These are phyloP conservation scores for Diaporthe sp. DNA, from an alignment of 2,329 filamentous ascomycete genomes.

Conservation along the genomic window DNA sequence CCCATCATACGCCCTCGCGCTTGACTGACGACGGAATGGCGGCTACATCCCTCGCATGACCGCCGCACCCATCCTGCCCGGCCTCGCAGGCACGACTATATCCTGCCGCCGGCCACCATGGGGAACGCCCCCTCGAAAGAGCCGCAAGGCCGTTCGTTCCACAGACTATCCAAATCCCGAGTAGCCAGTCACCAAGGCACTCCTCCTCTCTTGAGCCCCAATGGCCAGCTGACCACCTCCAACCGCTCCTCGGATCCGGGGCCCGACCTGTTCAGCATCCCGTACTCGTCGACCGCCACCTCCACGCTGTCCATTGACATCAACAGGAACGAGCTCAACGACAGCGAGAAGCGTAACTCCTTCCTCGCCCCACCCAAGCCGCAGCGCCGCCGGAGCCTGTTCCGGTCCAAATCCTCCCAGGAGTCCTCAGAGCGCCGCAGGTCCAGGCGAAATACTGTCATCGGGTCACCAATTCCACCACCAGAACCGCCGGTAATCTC, in stretches of 20 bases:
- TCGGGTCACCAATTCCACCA: conserved; percentile 37
- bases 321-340: conserved; percentile 38
- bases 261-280: conserved; percentile 31
- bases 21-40: conserved; percentile 34
- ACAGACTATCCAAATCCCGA: conserved; percentile 34
- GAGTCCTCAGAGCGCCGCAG: conserved; percentile 38
- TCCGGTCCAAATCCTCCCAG: conserved; percentile 50
- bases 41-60: conserved; percentile 30
- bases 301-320: conserved; percentile 16
- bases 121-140: conserved; percentile 34
- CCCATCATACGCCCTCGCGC: background rate
- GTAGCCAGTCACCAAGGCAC: conserved; percentile 15
- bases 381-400: conserved; percentile 54
- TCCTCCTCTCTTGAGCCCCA: conserved; percentile 17
- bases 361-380: conserved; percentile 29
- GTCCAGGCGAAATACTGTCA: conserved; percentile 44
- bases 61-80: conserved; percentile 22
- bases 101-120: conserved; percentile 29
- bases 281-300: conserved; percentile 30
- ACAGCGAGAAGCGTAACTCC: conserved; percentile 23
- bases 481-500: conserved; percentile 39
- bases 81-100: conserved; percentile 11
- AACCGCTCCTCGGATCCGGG: conserved; percentile 7
- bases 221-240: conserved; percentile 2
- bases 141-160: conserved; percentile 29